phyloP scores from a whole-genome alignment of 805 yeast species.

The Blastobotrys mokoenaii region DNA sequence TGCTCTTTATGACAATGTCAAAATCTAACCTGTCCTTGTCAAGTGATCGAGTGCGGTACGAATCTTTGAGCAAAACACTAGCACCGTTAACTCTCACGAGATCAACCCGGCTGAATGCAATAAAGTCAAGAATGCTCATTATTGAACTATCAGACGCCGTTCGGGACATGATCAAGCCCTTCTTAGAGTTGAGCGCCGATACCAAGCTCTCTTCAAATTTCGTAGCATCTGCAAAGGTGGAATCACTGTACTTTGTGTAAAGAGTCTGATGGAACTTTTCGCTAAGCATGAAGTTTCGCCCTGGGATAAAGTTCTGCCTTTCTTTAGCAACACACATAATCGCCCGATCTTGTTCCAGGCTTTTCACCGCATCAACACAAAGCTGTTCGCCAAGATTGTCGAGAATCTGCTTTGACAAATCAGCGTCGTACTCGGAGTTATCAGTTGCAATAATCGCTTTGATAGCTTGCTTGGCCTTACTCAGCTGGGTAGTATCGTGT shows the following conservation, averaged over 20 bases:
- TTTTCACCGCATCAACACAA: constrained; percentile 42
- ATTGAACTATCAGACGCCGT: constrained; percentile 54
- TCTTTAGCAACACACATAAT: constrained; percentile 31
- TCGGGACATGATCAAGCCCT: constrained; percentile 49
- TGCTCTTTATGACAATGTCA: constrained; percentile 40
- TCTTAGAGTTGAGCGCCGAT: constrained; percentile 35
- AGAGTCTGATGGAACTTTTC: constrained; percentile 42
- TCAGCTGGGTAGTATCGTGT: background rate
- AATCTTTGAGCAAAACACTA: constrained; percentile 28
- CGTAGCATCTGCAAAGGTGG: constrained; percentile 38
- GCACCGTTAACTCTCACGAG: constrained; percentile 40
- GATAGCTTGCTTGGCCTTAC: constrained; percentile 15
- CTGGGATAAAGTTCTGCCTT: constrained; percentile 29
- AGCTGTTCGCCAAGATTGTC: constrained; percentile 36
- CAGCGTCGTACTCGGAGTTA: constrained; percentile 38
- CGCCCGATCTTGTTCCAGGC: constrained; percentile 38
- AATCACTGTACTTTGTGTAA: constrained; percentile 31
- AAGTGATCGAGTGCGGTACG: constrained; percentile 68
- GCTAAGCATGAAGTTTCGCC: constrained; percentile 46
- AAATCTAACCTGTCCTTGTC: constrained; percentile 61
- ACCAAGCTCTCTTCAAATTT: constrained; percentile 37
- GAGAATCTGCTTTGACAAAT: constrained; percentile 41
- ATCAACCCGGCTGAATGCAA: constrained; percentile 36
- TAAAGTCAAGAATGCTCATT: constrained; percentile 49
- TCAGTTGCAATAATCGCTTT: constrained; percentile 51